Base-by-base conservation (phyloP, 306 rosid genomes). In the Sicyos baderoa region DNA sequence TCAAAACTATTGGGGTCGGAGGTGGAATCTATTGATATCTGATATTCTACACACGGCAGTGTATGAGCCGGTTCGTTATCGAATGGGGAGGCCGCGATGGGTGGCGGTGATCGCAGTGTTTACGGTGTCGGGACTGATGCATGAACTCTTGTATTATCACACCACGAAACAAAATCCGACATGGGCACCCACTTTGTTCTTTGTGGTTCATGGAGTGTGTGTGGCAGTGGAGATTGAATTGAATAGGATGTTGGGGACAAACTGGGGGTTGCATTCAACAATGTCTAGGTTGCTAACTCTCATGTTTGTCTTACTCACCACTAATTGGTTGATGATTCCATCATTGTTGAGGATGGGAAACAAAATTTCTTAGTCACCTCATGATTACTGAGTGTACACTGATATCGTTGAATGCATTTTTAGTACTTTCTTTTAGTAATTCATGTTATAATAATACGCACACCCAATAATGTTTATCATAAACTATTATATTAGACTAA, bases 1-100 rank as follows among this genome's bases (percentile, higher is more conserved):
- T 2, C 84, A 74, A 74, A 76, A 80, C 17, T 80, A 77, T 10
- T 80, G 76, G 84, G 79, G 81, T 4, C 49, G 72, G 45, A 37
- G 79, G 18, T 74, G 79, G 84, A 80, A 80, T 73, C 76, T 58
- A 35, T 50, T 57, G 62, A 73, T 70, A 15, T 73, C 78, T 0
- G 58, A 69, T 13, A 16, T 45, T 49, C 50, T 80, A 49, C 81
- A 78, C 6, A 52, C 37, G 19, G 50, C 49, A 0, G 3, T 76
- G 50, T 56, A 69, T 56, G 73, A 70, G 18, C 84, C 84, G 4
- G 17, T 76, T 7, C 57, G 76, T 40, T 72, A 63, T 0, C 54
- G 35, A 0, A 5, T 13, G 17, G 73, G 51, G 11, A 50, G 70
- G 5, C 12, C 22, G 0, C 44, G 54, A 16, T 73, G 78, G 74